Base-by-base conservation (phyloP, 805 yeast species). In the Nakazawaea peltata region DNA sequence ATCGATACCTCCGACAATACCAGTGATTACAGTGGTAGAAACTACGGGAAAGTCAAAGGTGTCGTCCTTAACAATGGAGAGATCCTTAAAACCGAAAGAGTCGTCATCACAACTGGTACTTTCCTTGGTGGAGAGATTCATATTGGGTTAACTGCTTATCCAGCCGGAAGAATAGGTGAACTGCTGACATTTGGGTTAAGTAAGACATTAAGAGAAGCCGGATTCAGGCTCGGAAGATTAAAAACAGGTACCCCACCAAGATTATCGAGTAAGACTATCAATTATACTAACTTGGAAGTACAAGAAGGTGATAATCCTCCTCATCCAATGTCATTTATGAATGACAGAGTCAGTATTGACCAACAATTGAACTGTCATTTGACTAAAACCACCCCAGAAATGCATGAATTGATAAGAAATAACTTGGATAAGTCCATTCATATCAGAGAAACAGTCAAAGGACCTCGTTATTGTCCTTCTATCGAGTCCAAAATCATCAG, bases 181-280 rank as follows among this genome's bases (percentile, higher is more conserved):
- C 74, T 67, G 15, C 92, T 97, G 2, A 84, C 97, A 0, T 82
- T 77, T 57, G 97, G 97, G 1, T 69, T 92, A 17, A 81, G 95
- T 24, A 65, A 75, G 30, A 87, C 97, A 1, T 68, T 92, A 27
- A 59, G 63, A 19, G 75, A 74, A 3, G 80, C 83, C 1, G 95
- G 95, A 0, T 90, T 92, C 53, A 63, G 74, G 41, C 59, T 92
- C 34, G 97, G 97, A 0, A 67, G 99, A 37, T 64, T 92, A 46
- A 92, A 92, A 51, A 92, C 99, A 0, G 99, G 99, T 0, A 92
- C 99, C 0, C 99, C 99, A 0, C 95, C 97, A 2, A 67, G 99
- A 40, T 59, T 92, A 18, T 79, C 81, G 30, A 68, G 77, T 1
- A 67, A 69, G 34, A 71, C 90, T 1, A 87, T 92, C 16, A 65